Evolutionary conservation across 2,329 filamentous ascomycete genomes (phyloP), one percentile per base, ranked within the genome.

Genomic region (Penicillium sp.): DNA sequence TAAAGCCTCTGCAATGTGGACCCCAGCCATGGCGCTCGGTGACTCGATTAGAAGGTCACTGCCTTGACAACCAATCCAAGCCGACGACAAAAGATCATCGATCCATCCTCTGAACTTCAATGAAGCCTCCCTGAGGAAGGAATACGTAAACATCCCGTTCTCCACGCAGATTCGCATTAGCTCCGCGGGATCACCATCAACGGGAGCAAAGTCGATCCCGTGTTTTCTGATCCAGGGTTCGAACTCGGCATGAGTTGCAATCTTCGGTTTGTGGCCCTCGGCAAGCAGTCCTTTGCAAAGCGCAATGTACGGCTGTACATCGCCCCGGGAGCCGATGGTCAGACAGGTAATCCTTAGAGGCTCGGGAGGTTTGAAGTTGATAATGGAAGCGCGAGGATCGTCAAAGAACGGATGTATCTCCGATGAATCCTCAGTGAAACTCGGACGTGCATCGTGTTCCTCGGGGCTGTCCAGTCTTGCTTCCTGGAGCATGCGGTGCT

Each of bases 291-390:
- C 91, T 71, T 96, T 97, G 78, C 94, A 97, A 1, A 99, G 81
- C 0, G 94, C 92, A 72, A 99, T 97, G 72, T 97, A 99, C 0
- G 94, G 94, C 73, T 99, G 94, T 4, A 99, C 93, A 71, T 99
- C 94, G 25, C 94, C 94, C 58, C 94, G 85, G 13, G 93, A 97
- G 17, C 94, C 94, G 62, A 99, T 99, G 0, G 94, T 99, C 38
- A 99, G 80, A 71, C 94, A 99, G 1, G 93, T 96, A 59, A 99
- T 89, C 21, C 82, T 87, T 71, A 99, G 79, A 2, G 93, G 81
- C 65, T 90, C 82, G 2, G 86, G 78, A 0, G 94, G 93, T 75
- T 96, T 96, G 78, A 97, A 96, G 65, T 94, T 91, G 62, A 96
- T 82, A 57, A 96, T 89, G 0, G 93, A 96, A 5, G 91, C 90